A percentile compares a stretch with the other conserved stretches of the same genome.
These are phyloP conservation scores for Triadica sebifera DNA, from an alignment of 345 rosid species.

Conservation along the genomic window DNA sequence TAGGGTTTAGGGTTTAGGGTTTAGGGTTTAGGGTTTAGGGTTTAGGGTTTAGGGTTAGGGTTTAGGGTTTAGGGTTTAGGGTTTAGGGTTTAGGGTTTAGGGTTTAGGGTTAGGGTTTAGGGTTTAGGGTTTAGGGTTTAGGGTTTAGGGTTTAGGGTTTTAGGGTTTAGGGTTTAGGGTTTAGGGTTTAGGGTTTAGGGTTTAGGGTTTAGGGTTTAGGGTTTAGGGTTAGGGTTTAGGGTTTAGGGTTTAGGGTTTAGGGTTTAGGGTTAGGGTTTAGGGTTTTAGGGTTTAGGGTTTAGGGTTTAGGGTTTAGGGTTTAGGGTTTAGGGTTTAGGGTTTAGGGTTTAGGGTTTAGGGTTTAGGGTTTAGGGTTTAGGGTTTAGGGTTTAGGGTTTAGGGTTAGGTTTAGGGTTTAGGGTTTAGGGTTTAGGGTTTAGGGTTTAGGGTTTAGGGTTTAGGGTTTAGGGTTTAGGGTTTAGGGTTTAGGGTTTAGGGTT, in stretches of 20 bases:
- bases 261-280: constrained; percentile 15
- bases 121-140: constrained; percentile 16
- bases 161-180: constrained; percentile 15
- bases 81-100: constrained; percentile 11
- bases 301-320: constrained; percentile 21
- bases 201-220: constrained; percentile 4
- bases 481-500: constrained; percentile 17
- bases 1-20: not conserved
- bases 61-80: constrained; percentile 10
- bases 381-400: constrained; percentile 8
- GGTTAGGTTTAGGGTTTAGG: constrained; percentile 17
- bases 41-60: constrained; percentile 15
- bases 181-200: constrained; percentile 8
- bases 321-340: constrained; percentile 20
- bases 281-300: constrained; percentile 18
- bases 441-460: constrained; percentile 8
- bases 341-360: constrained; percentile 15
- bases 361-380: constrained; percentile 13
- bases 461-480: constrained; percentile 10
- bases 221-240: constrained; percentile 11
- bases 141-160: constrained; percentile 14
- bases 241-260: constrained; percentile 16
- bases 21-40: constrained; percentile 4
- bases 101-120: constrained; percentile 24
- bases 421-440: constrained; percentile 13